phyloP scores from a whole-genome alignment of 208 protist genomes.

The Leishmania amazonensis region DNA sequence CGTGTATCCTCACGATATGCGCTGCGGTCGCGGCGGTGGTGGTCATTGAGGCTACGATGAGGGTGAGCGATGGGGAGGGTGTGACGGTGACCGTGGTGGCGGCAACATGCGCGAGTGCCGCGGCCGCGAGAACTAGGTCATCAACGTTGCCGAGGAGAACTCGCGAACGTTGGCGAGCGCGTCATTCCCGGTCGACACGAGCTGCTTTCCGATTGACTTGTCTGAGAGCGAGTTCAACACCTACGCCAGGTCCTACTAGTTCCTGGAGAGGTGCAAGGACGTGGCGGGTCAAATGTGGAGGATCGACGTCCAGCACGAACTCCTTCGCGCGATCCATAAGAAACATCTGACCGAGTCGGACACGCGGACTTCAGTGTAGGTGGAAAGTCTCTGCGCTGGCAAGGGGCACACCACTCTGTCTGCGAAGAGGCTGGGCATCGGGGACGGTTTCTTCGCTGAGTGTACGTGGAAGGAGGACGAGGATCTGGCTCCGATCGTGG shows the following conservation, averaged over 20 bases:
- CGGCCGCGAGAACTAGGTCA: slow-evolving; percentile 22
- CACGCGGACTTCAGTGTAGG: slow-evolving; percentile 6
- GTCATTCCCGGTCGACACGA: slow-evolving; percentile 20
- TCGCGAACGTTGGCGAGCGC: not conserved
- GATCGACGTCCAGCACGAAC: slow-evolving; percentile 20
- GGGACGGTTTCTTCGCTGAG: slow-evolving; percentile 15
- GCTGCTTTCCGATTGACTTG: slow-evolving; percentile 35
- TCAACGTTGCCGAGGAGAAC: slow-evolving; percentile 21
- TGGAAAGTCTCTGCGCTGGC: slow-evolving; percentile 26
- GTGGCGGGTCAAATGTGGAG: slow-evolving; percentile 35
- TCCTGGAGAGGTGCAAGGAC: slow-evolving; percentile 36
- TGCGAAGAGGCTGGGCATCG: slow-evolving; percentile 16
- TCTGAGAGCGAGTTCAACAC: slow-evolving; percentile 17
- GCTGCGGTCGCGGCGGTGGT: slow-evolving; percentile 8
- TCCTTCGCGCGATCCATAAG: slow-evolving; percentile 27
- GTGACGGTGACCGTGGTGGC: slow-evolving; percentile 17
- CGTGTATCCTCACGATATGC: not conserved
- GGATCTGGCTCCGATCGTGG: slow-evolving; percentile 13
- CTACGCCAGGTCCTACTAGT: slow-evolving; percentile 39
- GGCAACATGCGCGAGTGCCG: slow-evolving; percentile 19
- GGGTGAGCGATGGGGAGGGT: slow-evolving; percentile 28
- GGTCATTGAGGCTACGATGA: not conserved
- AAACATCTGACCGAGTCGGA: not conserved
- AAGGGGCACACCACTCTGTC: slow-evolving; percentile 34
- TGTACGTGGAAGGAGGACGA: slow-evolving; percentile 29